Conservation (phyloP, 805 yeast genomes). For the Starmerella apis region DNA sequence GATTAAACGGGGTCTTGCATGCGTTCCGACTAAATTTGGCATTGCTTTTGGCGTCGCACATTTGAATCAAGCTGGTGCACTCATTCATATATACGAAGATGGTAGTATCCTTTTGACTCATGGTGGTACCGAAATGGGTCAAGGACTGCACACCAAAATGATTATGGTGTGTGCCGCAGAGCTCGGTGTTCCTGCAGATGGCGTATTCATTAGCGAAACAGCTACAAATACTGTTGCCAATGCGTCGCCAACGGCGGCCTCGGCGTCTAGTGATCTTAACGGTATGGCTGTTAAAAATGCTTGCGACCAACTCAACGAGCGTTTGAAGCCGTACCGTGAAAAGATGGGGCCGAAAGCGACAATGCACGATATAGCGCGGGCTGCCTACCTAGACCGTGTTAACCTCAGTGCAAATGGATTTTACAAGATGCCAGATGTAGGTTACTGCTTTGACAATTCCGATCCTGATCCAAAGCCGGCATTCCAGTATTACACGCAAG, state of each 20-base stretch:
- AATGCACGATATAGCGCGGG: constrained; percentile 36
- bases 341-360: constrained; percentile 33
- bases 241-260: constrained; percentile 42
- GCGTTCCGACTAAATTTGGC: constrained; percentile 41
- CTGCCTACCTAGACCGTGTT: constrained; percentile 39
- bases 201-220: constrained; percentile 39
- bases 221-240: constrained; percentile 41
- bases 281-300: constrained; percentile 43
- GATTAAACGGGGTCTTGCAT: constrained; percentile 41
- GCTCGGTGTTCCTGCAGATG: constrained; percentile 35
- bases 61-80: constrained; percentile 42
- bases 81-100: constrained; percentile 39
- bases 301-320: constrained; percentile 37
- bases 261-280: constrained; percentile 41
- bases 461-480: constrained; percentile 38
- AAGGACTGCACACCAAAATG: constrained; percentile 42
- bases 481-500: constrained; percentile 41
- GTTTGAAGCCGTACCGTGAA: constrained; percentile 35
- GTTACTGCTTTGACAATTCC: constrained; percentile 34
- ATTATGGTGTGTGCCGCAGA: constrained; percentile 40
- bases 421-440: constrained; percentile 43
- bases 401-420: constrained; percentile 42
- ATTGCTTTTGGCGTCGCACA: constrained; percentile 40
- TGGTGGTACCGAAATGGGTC: constrained; percentile 45
- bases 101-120: constrained; percentile 40